Evolutionary conservation across 768 basidiomycete genomes (phyloP).

Genomic region (Lactarius tabidus): DNA sequence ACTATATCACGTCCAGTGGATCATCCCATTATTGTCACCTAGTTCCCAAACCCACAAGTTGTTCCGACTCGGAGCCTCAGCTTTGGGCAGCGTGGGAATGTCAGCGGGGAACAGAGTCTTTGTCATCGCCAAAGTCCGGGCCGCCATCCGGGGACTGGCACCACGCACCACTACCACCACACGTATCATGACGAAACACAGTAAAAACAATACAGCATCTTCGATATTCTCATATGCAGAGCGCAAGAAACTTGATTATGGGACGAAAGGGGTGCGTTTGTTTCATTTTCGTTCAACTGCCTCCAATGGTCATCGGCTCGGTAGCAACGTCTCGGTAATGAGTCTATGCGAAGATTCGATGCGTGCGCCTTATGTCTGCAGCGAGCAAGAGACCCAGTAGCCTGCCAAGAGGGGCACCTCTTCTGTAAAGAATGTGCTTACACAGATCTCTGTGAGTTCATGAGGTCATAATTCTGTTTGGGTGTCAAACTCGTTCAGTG

Average conservation of each 20-base stretch:
- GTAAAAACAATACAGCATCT: slow-evolving; percentile 87
- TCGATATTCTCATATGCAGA: slow-evolving; percentile 90
- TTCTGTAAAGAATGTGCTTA: slow-evolving; percentile 97
- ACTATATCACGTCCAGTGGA: too few relatives aligned
- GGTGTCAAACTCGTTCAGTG: slow-evolving; percentile 42
- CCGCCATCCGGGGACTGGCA: neutral
- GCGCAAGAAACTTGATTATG: slow-evolving; percentile 81
- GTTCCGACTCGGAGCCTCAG: too few relatives aligned
- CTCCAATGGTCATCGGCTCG: slow-evolving; percentile 7
- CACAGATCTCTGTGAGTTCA: slow-evolving; percentile 67
- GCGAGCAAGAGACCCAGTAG: slow-evolving; percentile 75
- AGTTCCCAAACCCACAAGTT: too few relatives aligned
- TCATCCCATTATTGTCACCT: too few relatives aligned
- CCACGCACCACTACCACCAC: neutral
- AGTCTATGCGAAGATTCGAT: slow-evolving; percentile 90
- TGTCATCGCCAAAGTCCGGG: neutral
- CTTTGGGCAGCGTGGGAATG: neutral
- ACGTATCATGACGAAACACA: slow-evolving; percentile 72
- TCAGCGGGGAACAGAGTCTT: too few relatives aligned
- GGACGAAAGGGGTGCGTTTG: slow-evolving; percentile 63
- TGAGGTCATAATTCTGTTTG: neutral
- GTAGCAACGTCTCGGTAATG: slow-evolving; percentile 82
- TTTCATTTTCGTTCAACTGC: neutral
- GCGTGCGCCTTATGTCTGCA: slow-evolving; percentile 87
- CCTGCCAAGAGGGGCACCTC: slow-evolving; percentile 82